phyloP scores from a whole-genome alignment of 305 asterid genomes.

The Fraxinus latifolia region DNA sequence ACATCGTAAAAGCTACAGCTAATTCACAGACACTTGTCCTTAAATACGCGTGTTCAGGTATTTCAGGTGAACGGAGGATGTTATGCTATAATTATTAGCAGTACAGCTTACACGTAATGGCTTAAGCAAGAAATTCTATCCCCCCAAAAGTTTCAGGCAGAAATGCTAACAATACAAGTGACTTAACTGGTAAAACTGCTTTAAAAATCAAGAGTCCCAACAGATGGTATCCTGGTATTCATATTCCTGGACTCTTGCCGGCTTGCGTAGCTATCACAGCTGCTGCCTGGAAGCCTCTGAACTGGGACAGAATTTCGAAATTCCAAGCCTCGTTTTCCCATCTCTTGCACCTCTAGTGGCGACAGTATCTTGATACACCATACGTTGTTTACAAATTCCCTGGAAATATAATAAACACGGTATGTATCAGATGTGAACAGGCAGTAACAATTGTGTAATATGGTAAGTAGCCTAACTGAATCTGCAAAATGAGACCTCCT shows the following conservation, averaged over 20 bases:
- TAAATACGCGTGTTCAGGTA: not conserved
- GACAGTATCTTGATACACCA: constrained; percentile 83
- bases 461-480: not conserved
- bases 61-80: not conserved
- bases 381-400: constrained; percentile 74
- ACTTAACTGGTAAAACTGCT: not conserved
- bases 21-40: not conserved
- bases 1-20: not conserved
- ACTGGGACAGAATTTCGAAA: constrained; percentile 50
- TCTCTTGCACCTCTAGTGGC: constrained; percentile 78
- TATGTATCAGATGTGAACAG: not conserved
- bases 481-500: not conserved
- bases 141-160: constrained; percentile 20
- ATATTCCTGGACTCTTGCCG: constrained; percentile 46
- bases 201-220: constrained; percentile 58
- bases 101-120: constrained; percentile 14
- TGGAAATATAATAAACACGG: constrained; percentile 20
- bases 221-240: constrained; percentile 49
- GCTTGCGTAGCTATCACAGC: constrained; percentile 45
- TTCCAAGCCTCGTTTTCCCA: constrained; percentile 67
- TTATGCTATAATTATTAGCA: constrained; percentile 29
- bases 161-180: constrained; percentile 32
- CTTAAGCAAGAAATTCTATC: constrained; percentile 23
- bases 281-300: constrained; percentile 36
- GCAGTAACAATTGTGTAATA: not conserved